phyloP scores from a whole-genome alignment of 176 grass and related monocot genomes.

The Elymus sibiricus region DNA sequence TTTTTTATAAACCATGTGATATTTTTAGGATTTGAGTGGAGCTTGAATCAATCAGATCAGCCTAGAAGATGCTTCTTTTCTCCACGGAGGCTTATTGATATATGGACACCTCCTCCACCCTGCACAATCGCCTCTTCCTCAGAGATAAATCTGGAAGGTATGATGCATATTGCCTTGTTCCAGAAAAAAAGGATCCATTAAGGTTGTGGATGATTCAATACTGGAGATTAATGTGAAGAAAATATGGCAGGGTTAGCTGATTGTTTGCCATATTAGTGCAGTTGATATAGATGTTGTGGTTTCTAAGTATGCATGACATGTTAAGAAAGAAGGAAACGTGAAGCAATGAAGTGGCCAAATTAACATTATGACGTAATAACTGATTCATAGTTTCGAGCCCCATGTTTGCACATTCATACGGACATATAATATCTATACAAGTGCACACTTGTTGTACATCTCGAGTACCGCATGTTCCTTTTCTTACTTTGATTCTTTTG shows the following conservation, averaged over 20 bases:
- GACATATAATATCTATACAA: background rate
- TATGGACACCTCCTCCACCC: too few relatives aligned
- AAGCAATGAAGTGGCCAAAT: background rate
- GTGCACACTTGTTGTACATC: background rate
- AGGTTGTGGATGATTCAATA: too few relatives aligned
- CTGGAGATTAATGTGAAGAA: background rate
- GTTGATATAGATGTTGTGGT: background rate
- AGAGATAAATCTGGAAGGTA: too few relatives aligned
- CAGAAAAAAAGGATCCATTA: conserved; percentile 1
- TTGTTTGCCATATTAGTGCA: background rate
- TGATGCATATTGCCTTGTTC: too few relatives aligned
- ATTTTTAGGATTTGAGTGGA: too few relatives aligned
- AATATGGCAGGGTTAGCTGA: conserved; percentile 9
- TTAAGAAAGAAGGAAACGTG: background rate
- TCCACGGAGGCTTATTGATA: too few relatives aligned
- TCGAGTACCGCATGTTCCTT: background rate
- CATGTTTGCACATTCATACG: background rate
- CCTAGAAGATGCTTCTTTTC: too few relatives aligned
- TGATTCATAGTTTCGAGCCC: background rate
- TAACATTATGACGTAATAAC: background rate
- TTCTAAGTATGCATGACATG: background rate
- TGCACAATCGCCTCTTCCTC: too few relatives aligned
- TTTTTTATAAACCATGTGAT: too few relatives aligned
- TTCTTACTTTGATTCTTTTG: background rate
- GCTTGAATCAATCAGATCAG: too few relatives aligned